phyloP scores from a whole-genome alignment of 1,139 yeast species.

The Geotrichum fermentans region DNA sequence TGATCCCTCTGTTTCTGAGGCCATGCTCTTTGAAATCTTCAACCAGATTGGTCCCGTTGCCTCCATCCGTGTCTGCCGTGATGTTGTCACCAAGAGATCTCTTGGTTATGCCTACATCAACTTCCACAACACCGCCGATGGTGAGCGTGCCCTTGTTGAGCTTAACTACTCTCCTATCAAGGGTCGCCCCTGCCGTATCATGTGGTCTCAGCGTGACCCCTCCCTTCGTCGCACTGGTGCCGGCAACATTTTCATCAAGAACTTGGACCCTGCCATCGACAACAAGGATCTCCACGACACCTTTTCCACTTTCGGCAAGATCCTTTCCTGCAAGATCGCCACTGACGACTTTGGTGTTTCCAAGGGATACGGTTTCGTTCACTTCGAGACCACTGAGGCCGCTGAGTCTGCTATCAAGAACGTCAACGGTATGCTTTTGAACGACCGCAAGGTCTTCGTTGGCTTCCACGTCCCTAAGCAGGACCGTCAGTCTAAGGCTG shows the following conservation, averaged over 20 bases:
- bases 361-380: conserved; percentile 97
- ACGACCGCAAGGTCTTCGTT: conserved; percentile 93
- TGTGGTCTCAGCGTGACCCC: conserved; percentile 99
- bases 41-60: conserved; percentile 94
- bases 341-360: conserved; percentile 89
- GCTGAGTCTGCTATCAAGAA: conserved; percentile 95
- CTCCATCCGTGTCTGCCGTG: conserved; percentile 97
- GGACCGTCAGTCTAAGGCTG: conserved; percentile 93
- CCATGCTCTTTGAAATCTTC: conserved; percentile 88
- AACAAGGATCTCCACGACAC: conserved; percentile 98
- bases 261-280: conserved; percentile 96
- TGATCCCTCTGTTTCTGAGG: conserved; percentile 89
- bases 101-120: conserved; percentile 98
- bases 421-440: conserved; percentile 97
- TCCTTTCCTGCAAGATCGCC: conserved; percentile 96
- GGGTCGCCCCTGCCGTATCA: conserved; percentile 97
- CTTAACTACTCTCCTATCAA: conserved; percentile 90
- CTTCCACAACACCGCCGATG: conserved; percentile 86
- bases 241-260: conserved; percentile 96
- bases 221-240: conserved; percentile 92
- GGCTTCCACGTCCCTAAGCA: conserved; percentile 90
- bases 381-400: conserved; percentile 88
- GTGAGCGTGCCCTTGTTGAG: conserved; percentile 91
- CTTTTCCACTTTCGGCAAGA: conserved; percentile 93
- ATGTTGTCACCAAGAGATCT: conserved; percentile 93